Percentiles rank a stretch among this genome's conserved stretches.
Conservation (phyloP, 169 alveolate genomes). For the Amoebophrya sp. region DNA sequence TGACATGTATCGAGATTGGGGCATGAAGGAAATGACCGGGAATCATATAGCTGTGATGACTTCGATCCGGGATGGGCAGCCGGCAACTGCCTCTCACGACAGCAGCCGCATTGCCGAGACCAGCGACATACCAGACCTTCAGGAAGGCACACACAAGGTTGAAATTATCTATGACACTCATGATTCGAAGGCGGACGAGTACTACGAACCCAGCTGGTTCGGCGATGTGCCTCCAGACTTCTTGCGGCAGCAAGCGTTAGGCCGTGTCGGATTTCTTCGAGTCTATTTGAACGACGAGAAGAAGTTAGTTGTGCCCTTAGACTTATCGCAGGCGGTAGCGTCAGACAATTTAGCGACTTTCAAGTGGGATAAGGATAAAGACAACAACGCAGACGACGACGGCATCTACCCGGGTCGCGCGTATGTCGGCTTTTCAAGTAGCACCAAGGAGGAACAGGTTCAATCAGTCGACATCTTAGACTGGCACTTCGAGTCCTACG, state of each 20-base stretch:
- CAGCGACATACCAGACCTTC: neutral
- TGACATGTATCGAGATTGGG: conserved; percentile 22
- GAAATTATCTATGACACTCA: conserved; percentile 24
- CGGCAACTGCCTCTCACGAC: conserved; percentile 25
- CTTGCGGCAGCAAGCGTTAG: conserved; percentile 12
- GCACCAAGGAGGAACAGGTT: neutral
- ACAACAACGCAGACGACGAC: neutral
- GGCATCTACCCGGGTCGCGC: neutral
- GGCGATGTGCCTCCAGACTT: neutral
- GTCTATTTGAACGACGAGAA: conserved; percentile 39
- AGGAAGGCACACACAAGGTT: conserved; percentile 34
- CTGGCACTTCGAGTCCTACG: neutral
- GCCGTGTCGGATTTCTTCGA: neutral
- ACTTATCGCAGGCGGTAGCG: neutral
- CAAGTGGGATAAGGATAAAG: neutral
- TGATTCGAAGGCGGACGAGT: neutral
- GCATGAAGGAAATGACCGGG: neutral
- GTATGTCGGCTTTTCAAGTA: neutral
- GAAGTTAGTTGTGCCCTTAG: neutral
- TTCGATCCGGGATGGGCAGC: conserved; percentile 30
- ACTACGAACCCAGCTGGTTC: conserved; percentile 10
- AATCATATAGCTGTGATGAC: conserved; percentile 34
- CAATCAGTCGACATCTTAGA: neutral
- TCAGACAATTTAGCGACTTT: neutral
- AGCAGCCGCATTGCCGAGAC: conserved; percentile 27